Percentiles rank a stretch among this genome's conserved stretches.
Evolutionary conservation across 352 stramenopile species (phyloP).

Genomic region (Phytophthora cryptogea): DNA sequence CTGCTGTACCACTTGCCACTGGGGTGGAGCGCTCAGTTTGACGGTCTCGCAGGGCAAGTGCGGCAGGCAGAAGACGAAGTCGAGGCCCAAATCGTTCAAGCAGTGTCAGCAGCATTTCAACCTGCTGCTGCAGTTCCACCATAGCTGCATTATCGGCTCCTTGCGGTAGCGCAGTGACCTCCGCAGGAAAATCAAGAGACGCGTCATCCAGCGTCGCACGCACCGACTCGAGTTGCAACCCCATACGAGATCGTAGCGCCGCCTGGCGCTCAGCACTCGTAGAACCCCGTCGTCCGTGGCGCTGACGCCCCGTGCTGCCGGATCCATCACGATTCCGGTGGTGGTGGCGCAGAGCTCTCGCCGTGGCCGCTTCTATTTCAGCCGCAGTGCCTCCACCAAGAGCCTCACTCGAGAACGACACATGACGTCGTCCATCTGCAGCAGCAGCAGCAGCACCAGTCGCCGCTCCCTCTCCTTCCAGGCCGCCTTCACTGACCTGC

Average conservation of each 20-base stretch:
- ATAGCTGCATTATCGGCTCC: slow-evolving; percentile 26
- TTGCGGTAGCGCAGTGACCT: slow-evolving; percentile 24
- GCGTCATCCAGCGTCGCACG: slow-evolving; percentile 49
- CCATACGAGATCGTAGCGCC: slow-evolving; percentile 41
- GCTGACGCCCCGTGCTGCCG: slow-evolving; percentile 13
- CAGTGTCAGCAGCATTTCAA: slow-evolving; percentile 51
- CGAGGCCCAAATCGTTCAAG: slow-evolving; percentile 53
- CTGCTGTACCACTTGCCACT: neutral
- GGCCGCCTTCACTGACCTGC: slow-evolving; percentile 37
- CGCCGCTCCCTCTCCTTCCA: slow-evolving; percentile 7
- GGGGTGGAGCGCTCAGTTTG: slow-evolving; percentile 10
- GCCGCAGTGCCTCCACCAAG: slow-evolving; percentile 7
- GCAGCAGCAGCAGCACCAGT: neutral
- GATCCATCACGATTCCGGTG: slow-evolving; percentile 32
- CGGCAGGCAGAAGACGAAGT: slow-evolving; percentile 50
- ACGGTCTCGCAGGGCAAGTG: slow-evolving; percentile 43
- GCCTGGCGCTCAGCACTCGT: slow-evolving; percentile 34
- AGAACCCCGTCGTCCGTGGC: slow-evolving; percentile 20
- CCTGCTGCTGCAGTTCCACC: slow-evolving; percentile 51
- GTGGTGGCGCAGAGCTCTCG: slow-evolving; percentile 29
- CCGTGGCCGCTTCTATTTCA: slow-evolving; percentile 23
- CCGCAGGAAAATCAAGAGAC: slow-evolving; percentile 33
- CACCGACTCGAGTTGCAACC: slow-evolving; percentile 42
- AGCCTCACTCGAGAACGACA: slow-evolving; percentile 23
- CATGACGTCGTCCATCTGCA: slow-evolving; percentile 18